Evolutionary conservation across 2,329 filamentous ascomycete genomes (phyloP), one percentile per base, ranked within the genome.

Genomic region (Stachybotrys echinatus): DNA sequence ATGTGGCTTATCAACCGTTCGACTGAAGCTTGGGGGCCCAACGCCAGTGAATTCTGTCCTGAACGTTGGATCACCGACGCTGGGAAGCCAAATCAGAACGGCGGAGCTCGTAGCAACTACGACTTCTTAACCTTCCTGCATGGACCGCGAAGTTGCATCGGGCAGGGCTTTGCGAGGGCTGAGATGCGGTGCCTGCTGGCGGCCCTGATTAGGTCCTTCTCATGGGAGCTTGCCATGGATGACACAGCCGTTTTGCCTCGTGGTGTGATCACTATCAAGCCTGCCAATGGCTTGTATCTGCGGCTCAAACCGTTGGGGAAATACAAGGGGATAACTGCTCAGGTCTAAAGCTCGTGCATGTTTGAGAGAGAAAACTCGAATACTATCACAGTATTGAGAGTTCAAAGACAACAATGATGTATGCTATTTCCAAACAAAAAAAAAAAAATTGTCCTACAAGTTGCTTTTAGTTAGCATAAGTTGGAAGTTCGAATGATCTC

Each of bases 71-170:
- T 80, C 60, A 56, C 52, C 4, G 79, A 70, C 3, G 67, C 71
- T 0, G 74, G 71, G 1, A 68, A 66, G 53, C 85, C 84, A 1
- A 73, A 73, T 10, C 82, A 83, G 48, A 81, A 79, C 6, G 89
- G 88, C 2, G 85, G 86, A 5, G 83, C 86, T 0, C 72, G 74
- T 3, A 86, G 76, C 50, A 89, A 89, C 61, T 91, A 86, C 61
- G 76, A 80, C 2, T 84, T 87, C 54, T 63, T 92, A 65, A 92
- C 88, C 0, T 95, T 95, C 66, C 65, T 95, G 47, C 89, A 95
- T 61, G 91, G 91, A 0, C 89, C 89, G 0, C 73, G 90, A 47
- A 87, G 85, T 58, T 95, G 90, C 61, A 95, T 95, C 55, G 90
- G 90, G 0, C 80, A 85, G 61, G 74, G 75, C 0, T 92, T 92